A percentile compares a stretch with the other conserved stretches of the same genome.
Evolutionary conservation across 805 yeast genomes (phyloP).

Genomic region (Nakazawaea wickerhamii): DNA sequence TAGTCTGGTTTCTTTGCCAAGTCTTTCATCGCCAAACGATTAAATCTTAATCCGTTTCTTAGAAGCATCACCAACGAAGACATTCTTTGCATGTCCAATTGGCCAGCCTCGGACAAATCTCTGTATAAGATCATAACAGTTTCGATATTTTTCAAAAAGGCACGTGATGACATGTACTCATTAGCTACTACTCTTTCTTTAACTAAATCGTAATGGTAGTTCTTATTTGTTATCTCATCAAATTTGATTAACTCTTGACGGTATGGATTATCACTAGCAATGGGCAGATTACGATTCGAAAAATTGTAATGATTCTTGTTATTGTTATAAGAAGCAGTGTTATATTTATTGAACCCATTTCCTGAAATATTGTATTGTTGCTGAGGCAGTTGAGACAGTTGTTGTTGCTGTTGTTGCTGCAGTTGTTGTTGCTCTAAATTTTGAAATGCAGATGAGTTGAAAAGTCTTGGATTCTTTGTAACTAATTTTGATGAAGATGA

Average conservation of each 20-base stretch:
- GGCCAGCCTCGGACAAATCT: constrained; percentile 40
- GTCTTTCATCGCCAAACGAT: constrained; percentile 48
- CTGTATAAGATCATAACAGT: constrained; percentile 46
- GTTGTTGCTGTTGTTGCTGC: constrained; percentile 16
- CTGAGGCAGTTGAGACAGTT: constrained; percentile 16
- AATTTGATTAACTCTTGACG: constrained; percentile 45
- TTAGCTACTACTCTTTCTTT: constrained; percentile 38
- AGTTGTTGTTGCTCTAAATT: constrained; percentile 16
- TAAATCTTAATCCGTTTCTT: constrained; percentile 52
- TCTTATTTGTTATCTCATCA: constrained; percentile 40
- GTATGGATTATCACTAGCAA: constrained; percentile 38
- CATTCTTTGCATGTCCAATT: constrained; percentile 40
- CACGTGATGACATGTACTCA: constrained; percentile 20
- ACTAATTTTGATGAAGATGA: constrained; percentile 12
- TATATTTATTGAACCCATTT: constrained; percentile 16
- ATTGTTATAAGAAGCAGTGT: constrained; percentile 13
- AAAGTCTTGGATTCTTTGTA: constrained; percentile 6
- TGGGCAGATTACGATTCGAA: background rate
- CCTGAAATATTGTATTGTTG: constrained; percentile 11
- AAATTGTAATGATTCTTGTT: constrained; percentile 16
- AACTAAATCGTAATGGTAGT: constrained; percentile 30
- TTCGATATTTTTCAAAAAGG: constrained; percentile 49
- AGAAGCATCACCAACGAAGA: constrained; percentile 45
- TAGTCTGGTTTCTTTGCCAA: constrained; percentile 55
- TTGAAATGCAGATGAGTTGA: constrained; percentile 10